Percentiles rank a stretch among this genome's conserved stretches.
Conservation (phyloP, 2,329 filamentous ascomycete species). For the Penicillium sp. region DNA sequence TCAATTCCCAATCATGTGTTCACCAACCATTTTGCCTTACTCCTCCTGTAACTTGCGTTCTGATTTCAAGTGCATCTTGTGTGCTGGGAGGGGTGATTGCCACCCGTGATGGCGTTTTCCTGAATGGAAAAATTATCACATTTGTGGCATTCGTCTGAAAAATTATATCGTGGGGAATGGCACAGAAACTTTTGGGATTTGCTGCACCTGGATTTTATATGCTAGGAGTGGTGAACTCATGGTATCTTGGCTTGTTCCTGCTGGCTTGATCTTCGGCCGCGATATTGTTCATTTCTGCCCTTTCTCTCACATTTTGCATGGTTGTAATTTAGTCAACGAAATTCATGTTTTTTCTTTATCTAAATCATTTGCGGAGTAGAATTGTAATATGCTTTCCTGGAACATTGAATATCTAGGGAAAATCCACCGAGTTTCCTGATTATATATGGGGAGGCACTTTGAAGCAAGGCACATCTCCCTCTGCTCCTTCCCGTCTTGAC, state of each 20-base stretch:
- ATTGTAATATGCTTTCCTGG: no score
- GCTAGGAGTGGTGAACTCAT: neutral
- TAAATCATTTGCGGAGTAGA: neutral
- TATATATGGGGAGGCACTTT: no score
- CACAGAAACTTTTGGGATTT: neutral
- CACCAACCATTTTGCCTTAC: constrained; percentile 9
- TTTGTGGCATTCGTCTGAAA: neutral
- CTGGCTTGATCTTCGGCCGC: constrained; percentile 1
- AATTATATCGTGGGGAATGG: neutral
- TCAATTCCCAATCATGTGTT: constrained; percentile 21
- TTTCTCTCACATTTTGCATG: constrained; percentile 18
- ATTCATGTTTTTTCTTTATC: constrained; percentile 12
- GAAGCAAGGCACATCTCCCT: neutral
- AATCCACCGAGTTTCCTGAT: no score
- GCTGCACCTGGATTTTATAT: neutral
- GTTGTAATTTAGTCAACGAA: constrained; percentile 23
- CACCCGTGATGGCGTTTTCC: neutral
- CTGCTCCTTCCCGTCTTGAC: constrained; percentile 9
- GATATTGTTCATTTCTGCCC: constrained; percentile 2
- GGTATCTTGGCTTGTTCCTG: neutral
- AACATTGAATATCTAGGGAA: no score
- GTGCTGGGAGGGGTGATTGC: neutral
- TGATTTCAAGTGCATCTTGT: constrained; percentile 1
- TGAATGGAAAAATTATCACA: neutral
- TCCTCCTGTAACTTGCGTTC: neutral